Base-by-base conservation (phyloP, 2,329 filamentous ascomycete genomes). In the Capronia epimyces region DNA sequence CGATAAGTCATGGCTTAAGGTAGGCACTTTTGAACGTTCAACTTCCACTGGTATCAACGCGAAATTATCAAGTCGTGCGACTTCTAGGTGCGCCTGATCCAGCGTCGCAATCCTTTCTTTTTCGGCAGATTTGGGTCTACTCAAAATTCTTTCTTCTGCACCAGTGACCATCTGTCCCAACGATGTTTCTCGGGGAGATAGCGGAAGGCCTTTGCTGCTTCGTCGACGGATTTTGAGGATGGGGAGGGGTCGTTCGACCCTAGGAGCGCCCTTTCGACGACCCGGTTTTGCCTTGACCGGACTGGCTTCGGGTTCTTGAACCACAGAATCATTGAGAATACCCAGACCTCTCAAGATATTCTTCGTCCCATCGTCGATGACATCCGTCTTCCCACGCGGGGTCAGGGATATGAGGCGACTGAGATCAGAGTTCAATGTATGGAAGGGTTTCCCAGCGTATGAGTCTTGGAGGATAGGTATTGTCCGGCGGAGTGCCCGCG, bases 1-100 rank as follows among this genome's bases (percentile, higher is more conserved):
- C 55, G 95, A 88, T 25, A 96, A 75, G 5, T 86, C 85, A 65
- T 58, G 58, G 41, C 58, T 59, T 40, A 62, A 45, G 20, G 44
- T 46, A 25, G 57, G 58, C 8, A 62, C 57, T n/a, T 57, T 34
- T 20, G 51, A 32, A 3, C 47, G 43, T 20, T 53, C 41, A 18
- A 50, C 46, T 9, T 45, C 25, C 25, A 71, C 61, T 86, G 82
- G 51, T 78, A 75, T 29, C 81, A 77, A 1, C 63, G 67, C 46
- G 66, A 69, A 47, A 65, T 63, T 9, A 63, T 68, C 39, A 65
- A 62, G 4, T 62, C 64, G 57, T 64, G 64, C 54, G 10, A 48
- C 46, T 27, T 27, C 10, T 7, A 56, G 22, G 37, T n/a, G n/a
- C 16, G 46, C 49, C n/a, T 46, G 22, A n/a, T 43, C 39, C 46